Conservation (phyloP, 805 yeast species). For the Starmerella powellii region DNA sequence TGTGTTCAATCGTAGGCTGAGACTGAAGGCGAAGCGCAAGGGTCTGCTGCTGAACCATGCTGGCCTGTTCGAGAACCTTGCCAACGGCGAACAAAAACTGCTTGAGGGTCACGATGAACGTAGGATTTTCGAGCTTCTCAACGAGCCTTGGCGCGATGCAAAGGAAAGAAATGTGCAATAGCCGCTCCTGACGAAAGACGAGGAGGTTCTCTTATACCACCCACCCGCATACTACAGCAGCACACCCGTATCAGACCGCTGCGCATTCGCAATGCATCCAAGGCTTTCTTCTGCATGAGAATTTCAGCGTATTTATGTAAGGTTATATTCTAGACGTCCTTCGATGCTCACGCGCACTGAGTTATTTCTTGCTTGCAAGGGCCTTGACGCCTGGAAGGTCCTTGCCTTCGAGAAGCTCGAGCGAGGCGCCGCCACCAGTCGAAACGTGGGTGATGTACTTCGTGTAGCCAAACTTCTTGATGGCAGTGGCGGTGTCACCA, state of each 20-base stretch:
- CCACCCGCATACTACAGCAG: too few species aligned
- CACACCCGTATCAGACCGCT: too few species aligned
- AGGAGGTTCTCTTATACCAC: too few species aligned
- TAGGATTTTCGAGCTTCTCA: constrained; percentile 37
- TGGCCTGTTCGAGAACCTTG: constrained; percentile 33
- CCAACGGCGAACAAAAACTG: constrained; percentile 19
- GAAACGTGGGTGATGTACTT: constrained; percentile 96
- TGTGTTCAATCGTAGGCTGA: constrained; percentile 37
- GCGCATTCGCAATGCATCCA: too few species aligned
- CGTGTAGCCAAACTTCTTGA: constrained; percentile 94
- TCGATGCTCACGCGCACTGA: neutral
- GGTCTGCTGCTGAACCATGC: constrained; percentile 34
- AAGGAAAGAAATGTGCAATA: constrained; percentile 15
- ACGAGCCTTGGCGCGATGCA: constrained; percentile 32
- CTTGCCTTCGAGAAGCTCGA: constrained; percentile 98
- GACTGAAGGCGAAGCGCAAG: constrained; percentile 34
- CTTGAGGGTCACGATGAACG: constrained; percentile 37
- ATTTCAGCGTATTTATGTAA: too few species aligned
- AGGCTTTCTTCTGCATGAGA: too few species aligned
- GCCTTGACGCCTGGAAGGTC: constrained; percentile 95
- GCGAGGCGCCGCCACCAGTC: constrained; percentile 99
- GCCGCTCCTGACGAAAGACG: too few species aligned
- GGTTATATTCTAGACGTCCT: too few species aligned
- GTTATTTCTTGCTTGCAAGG: constrained; percentile 58
- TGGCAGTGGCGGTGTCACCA: constrained; percentile 98